These are phyloP conservation scores for Ajuga chamaepitys DNA, from an alignment of 257 asterid species.

Conservation along the genomic window DNA sequence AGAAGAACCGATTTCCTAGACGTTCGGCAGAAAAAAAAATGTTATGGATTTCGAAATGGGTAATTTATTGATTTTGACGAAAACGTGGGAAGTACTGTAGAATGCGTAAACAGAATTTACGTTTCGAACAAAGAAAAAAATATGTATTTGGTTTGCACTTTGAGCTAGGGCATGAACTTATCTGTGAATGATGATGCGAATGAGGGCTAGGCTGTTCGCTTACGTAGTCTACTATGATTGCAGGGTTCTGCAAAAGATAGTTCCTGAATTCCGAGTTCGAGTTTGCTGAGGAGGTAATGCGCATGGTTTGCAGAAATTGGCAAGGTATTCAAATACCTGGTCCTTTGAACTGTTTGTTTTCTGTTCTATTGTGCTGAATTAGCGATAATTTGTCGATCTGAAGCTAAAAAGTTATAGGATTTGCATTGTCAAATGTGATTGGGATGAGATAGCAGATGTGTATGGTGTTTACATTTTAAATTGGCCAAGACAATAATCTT, in stretches of 20 bases:
- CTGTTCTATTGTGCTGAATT: background rate
- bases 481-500: background rate
- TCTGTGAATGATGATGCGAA: background rate
- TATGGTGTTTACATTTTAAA: background rate
- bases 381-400: background rate
- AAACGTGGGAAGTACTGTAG: background rate
- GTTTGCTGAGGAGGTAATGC: background rate
- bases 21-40: slow-evolving; percentile 2
- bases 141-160: background rate
- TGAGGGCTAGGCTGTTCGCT: background rate
- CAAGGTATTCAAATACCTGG: background rate
- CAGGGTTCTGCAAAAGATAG: background rate
- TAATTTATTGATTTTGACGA: background rate
- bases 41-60: background rate
- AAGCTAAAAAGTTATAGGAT: background rate
- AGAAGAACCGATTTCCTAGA: slow-evolving; percentile 6
- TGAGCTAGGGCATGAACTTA: slow-evolving; percentile 12
- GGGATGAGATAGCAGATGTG: background rate
- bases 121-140: background rate
- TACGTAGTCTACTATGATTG: background rate
- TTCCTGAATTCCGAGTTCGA: background rate
- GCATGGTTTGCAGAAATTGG: background rate
- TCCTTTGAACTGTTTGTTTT: background rate
- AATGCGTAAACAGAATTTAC: background rate
- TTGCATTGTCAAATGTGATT: background rate